Percentiles rank a stretch among this genome's conserved stretches.
Evolutionary conservation across 108 stramenopile genomes (phyloP).

Genomic region (Craspedostauros australis): DNA sequence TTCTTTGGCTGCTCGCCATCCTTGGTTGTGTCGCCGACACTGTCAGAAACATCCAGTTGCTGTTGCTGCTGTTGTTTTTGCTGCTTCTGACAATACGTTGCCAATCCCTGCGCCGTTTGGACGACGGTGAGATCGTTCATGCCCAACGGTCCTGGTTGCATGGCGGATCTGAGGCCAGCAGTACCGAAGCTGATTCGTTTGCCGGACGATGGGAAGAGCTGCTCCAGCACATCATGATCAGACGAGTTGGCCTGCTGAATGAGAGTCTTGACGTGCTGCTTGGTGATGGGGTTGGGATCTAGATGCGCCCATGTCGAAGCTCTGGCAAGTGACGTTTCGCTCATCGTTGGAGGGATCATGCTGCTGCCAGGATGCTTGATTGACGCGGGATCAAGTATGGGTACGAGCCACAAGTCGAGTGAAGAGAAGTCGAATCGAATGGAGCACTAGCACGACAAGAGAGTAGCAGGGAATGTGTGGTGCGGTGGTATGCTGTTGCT

Average conservation of each 20-base stretch:
- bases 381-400: no score
- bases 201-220: slow-evolving; percentile 36
- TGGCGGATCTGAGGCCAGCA: slow-evolving; percentile 86
- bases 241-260: slow-evolving; percentile 21
- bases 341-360: no score
- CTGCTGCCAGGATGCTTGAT: no score
- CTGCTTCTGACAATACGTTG: slow-evolving; percentile 42
- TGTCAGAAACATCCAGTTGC: not conserved
- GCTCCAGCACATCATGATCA: slow-evolving; percentile 16
- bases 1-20: not conserved
- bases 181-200: slow-evolving; percentile 89
- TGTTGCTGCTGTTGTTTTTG: slow-evolving; percentile 7
- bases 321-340: slow-evolving; percentile 12
- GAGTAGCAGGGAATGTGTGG: no score
- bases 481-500: no score
- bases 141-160: slow-evolving; percentile 82
- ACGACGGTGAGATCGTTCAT: slow-evolving; percentile 95
- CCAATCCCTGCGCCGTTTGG: slow-evolving; percentile 87
- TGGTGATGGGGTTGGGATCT: slow-evolving; percentile 70
- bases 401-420: no score
- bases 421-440: no score
- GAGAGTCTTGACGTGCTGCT: slow-evolving; percentile 34
- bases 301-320: slow-evolving; percentile 51
- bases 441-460: no score
- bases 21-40: not conserved